These are phyloP conservation scores for Periglandula ipomoeae DNA, from an alignment of 2,329 filamentous ascomycete genomes.

Conservation along the genomic window DNA sequence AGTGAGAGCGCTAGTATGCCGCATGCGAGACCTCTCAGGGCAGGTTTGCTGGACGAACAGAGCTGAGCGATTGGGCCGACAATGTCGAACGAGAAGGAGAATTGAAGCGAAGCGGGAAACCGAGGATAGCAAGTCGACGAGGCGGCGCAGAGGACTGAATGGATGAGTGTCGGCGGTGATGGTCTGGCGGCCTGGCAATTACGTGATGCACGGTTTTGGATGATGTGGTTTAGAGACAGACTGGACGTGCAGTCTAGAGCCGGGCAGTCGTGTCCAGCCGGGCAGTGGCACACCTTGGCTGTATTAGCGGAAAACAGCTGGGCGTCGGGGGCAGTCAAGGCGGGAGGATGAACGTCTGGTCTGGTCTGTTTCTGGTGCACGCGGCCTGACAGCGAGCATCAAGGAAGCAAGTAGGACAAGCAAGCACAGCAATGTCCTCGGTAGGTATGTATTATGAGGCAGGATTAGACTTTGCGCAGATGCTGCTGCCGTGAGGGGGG, in stretches of 20 bases:
- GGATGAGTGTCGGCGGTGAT: background rate
- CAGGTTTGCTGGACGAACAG: background rate
- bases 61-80: background rate
- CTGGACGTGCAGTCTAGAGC: background rate
- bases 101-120: background rate
- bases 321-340: too few relatives aligned
- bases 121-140: background rate
- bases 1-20: background rate
- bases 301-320: too few relatives aligned
- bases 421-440: too few relatives aligned
- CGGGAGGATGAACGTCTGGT: too few relatives aligned
- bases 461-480: too few relatives aligned
- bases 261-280: too few relatives aligned
- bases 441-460: too few relatives aligned
- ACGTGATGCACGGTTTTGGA: conserved; percentile 4
- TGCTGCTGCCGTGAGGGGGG: too few relatives aligned
- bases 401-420: too few relatives aligned
- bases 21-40: conserved; percentile 3
- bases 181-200: conserved; percentile 2
- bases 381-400: too few relatives aligned
- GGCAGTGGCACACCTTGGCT: too few relatives aligned
- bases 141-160: background rate
- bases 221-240: background rate
- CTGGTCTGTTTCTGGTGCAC: too few relatives aligned
- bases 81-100: background rate